A percentile compares a stretch with the other conserved stretches of the same genome.
Conservation (phyloP, 2,329 filamentous ascomycete species). For the Diplodia seriata region DNA sequence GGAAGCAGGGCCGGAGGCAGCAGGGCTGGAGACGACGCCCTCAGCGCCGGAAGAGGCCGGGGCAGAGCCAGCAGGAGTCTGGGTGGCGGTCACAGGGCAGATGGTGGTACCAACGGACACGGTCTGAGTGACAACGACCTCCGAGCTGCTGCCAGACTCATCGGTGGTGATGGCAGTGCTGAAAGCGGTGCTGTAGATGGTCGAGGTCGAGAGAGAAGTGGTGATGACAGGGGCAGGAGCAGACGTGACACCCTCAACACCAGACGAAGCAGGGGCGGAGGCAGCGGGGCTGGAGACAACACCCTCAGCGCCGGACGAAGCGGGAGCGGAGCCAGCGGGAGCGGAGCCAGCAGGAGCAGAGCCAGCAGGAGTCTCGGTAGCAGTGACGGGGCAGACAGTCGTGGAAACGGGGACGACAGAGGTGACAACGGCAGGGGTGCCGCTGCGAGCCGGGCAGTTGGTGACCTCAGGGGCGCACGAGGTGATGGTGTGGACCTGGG, state of each 20-base stretch:
- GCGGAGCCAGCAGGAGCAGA: constrained; percentile 30
- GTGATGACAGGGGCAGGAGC: background rate
- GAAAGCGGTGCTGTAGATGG: constrained; percentile 20
- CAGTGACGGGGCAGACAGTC: constrained; percentile 26
- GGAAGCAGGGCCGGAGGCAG: background rate
- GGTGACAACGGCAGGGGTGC: constrained; percentile 31
- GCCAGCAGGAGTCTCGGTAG: constrained; percentile 27
- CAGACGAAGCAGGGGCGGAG: background rate
- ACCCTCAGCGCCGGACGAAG: no score
- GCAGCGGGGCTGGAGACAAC: background rate
- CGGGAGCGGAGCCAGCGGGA: constrained; percentile 4
- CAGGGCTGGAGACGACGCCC: background rate
- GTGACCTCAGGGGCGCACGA: constrained; percentile 27
- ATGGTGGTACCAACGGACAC: constrained; percentile 51
- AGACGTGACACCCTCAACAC: constrained; percentile 3
- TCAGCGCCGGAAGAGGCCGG: background rate
- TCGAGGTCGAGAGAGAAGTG: constrained; percentile 51
- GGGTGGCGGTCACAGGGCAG: constrained; percentile 26
- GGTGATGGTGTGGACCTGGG: constrained; percentile 22
- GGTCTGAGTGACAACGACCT: constrained; percentile 28
- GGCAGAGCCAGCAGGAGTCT: constrained; percentile 11
- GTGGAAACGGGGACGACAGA: constrained; percentile 20
- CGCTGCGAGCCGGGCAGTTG: constrained; percentile 37
- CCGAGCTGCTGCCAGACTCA: constrained; percentile 31
- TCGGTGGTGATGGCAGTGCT: background rate